Evolutionary conservation across 345 rosid species (phyloP), one percentile per base, ranked within the genome.

Genomic region (Trapa bicornis): DNA sequence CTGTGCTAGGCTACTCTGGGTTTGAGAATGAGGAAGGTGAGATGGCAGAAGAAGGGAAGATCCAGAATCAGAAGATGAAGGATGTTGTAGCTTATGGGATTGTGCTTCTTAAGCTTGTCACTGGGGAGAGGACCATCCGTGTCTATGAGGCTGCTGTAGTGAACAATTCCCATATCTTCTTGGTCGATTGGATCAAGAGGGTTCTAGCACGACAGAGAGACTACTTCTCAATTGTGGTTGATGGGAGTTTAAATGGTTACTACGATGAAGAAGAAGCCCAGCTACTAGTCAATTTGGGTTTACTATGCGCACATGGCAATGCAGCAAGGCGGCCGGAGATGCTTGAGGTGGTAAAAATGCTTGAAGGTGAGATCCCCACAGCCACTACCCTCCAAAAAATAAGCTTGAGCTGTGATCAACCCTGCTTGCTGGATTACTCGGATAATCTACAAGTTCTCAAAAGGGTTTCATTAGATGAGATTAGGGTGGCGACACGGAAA

Each of bases 311-410:
- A 3, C 33, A 45, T 12, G 1, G n/a, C n/a, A 3, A 43, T 45
- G 13, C 71, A 16, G n/a, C 15, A 11, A 52, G 35, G n/a, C 71
- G 71, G 10, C 71, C 71, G 1, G 38, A 35, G 66, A 68, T 68
- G 65, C 45, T 50, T 14, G 52, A 35, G 38, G 71, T 60, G 37
- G 5, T 68, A 39, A 68, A 52, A 45, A 43, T 48, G 56, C 65
- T 68, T 9, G 65, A 68, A 61, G 60, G 29, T 0, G 33, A 29
- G 60, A 29, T 4, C 22, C 35, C 60, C 35, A n/a, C 35, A 54
- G 60, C 60, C 3, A 22, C 29, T 3, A 5, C 3, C 60, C 9
- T 22, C 29, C 29, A 22, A 22, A n/a, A 22, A 3, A 50, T 16
- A 6, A 50, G 60, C 35, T 54, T n/a, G 33, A 54, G 16, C 54